A percentile compares a stretch with the other conserved stretches of the same genome.
phyloP scores from a whole-genome alignment of 1,284 basidiomycete species.

The Anthracocystis walkeri region DNA sequence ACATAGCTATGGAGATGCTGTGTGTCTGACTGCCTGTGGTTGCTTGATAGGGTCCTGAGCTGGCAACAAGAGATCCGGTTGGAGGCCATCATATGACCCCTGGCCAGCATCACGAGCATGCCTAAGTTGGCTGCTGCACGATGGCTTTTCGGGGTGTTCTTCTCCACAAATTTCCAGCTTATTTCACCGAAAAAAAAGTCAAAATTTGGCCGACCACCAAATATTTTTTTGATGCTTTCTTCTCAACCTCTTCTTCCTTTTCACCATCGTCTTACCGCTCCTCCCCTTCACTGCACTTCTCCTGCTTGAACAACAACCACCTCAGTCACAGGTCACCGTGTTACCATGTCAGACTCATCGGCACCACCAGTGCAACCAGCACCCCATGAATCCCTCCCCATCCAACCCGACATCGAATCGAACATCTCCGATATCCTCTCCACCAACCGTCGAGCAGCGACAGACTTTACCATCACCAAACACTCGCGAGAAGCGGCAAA shows the following conservation, averaged over 20 bases:
- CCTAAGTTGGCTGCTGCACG: no score
- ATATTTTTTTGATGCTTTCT: neutral
- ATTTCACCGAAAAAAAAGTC: constrained; percentile 6
- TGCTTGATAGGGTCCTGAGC: no score
- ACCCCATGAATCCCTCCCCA: constrained; percentile 22
- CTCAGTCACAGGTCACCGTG: neutral
- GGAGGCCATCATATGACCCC: neutral
- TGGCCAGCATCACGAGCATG: neutral
- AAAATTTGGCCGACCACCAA: constrained; percentile 6
- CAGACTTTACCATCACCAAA: constrained; percentile 58
- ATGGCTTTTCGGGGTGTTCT: neutral
- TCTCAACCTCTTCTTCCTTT: neutral
- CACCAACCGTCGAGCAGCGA: constrained; percentile 55
- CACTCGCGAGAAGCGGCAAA: constrained; percentile 58
- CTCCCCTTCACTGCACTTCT: neutral
- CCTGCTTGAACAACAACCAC: neutral
- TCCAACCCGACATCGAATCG: constrained; percentile 26
- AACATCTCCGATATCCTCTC: constrained; percentile 32
- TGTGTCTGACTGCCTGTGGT: no score
- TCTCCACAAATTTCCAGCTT: constrained; percentile 10
- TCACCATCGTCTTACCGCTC: neutral
- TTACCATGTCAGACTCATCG: constrained; percentile 1
- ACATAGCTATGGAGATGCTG: no score
- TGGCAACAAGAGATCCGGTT: no score
- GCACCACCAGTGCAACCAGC: constrained; percentile 5